Evolutionary conservation across 163 green algal species (phyloP), one percentile per base, ranked within the genome.

Genomic region (Prototheca cutis): DNA sequence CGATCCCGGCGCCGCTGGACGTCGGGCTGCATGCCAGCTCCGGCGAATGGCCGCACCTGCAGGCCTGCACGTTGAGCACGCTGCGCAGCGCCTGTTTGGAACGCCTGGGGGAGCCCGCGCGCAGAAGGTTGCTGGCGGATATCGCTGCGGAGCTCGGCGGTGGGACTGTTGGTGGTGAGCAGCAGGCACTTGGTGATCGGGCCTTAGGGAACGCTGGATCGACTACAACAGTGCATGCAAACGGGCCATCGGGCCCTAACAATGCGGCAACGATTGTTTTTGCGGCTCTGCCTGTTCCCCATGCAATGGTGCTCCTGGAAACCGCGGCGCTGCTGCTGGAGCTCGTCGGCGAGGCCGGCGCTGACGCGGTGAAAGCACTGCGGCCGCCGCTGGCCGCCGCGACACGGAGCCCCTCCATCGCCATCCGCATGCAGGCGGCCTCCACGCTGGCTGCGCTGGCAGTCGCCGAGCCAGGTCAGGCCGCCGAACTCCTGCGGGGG

Each of bases 11-110:
- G 6, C 72, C 83, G 31, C 59, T 48, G 3, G 72, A 82, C 40
- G 40, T 78, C 3, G 82, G 84, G 27, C 42, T 49, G 33, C 75
- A 62, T n/a, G 63, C 82, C 4, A 45, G 64, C 48, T 70, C 62
- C 42, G 80, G 84, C 7, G 85, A 93, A 58, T 65, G 87, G 64
- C 87, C 84, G 2, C 71, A 80, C 40, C 61, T 84, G 30, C 80
- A 93, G 73, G 88, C 88, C 2, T 82, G 71, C 49, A 75, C 84
- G 47, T 65, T 93, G 31, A 91, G 90, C 58, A 72, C 93, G 40
- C 54, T 95, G 56, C 72, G 86, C 0, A 70, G 76, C 13, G 87
- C 69, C 25, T 67, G 90, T 8, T 74, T 96, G 45, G 75, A 84
- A 49, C 68, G 62, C 45, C 70, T 95, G 72, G 71, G 71, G 10